Conservation (phyloP, 1,284 basidiomycete genomes). For the Meripilus lineatus region DNA sequence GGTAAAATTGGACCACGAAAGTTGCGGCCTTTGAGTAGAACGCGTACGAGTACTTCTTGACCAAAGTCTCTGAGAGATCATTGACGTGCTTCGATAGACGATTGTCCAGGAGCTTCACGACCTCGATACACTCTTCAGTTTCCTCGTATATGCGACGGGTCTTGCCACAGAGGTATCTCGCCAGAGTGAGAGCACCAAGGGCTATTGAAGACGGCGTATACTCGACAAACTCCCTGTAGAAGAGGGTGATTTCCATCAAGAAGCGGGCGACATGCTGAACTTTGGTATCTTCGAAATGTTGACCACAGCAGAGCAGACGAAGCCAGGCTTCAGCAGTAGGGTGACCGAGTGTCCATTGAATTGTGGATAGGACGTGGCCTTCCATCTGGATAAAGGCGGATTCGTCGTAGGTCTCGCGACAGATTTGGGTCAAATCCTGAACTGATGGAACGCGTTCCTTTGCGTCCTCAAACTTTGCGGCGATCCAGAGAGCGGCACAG, state of each 20-base stretch:
- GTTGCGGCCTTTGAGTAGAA: constrained; percentile 95
- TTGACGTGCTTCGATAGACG: constrained; percentile 83
- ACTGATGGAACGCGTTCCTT: constrained; percentile 98
- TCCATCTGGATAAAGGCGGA: constrained; percentile 98
- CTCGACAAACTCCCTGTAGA: constrained; percentile 93
- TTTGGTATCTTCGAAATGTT: constrained; percentile 76
- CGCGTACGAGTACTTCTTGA: constrained; percentile 96
- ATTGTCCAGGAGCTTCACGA: constrained; percentile 82
- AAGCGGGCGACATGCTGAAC: constrained; percentile 95
- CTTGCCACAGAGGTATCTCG: constrained; percentile 83
- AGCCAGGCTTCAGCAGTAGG: constrained; percentile 98
- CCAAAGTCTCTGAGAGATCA: constrained; percentile 86
- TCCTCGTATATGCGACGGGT: constrained; percentile 75
- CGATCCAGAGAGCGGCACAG: constrained; percentile 97
- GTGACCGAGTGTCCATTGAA: constrained; percentile 96
- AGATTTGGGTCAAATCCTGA: constrained; percentile 90
- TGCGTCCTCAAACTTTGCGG: constrained; percentile 98
- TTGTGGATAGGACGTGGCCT: constrained; percentile 92
- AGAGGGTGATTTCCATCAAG: constrained; percentile 97
- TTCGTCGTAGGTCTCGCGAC: constrained; percentile 93
- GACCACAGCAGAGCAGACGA: constrained; percentile 70
- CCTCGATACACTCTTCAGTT: constrained; percentile 69
- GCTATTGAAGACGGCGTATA: constrained; percentile 86
- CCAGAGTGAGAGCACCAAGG: constrained; percentile 81
- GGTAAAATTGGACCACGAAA: constrained; percentile 89